Evolutionary conservation across 2,329 filamentous ascomycete genomes (phyloP), one percentile per base, ranked within the genome.

Genomic region (Calonectria fujianensis): DNA sequence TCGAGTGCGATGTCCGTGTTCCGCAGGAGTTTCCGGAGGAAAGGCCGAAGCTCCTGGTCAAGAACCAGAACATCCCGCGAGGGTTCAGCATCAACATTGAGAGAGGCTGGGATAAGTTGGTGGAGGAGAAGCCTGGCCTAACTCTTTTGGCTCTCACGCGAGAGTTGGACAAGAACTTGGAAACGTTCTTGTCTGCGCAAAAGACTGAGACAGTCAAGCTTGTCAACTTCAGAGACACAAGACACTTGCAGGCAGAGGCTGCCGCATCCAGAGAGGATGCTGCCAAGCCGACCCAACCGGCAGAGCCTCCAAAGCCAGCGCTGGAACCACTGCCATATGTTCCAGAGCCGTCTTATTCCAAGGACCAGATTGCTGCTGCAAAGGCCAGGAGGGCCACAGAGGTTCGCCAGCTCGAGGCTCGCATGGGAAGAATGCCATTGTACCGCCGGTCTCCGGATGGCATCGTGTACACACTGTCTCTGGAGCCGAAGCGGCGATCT

Each of bases 51-150:
- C 86, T 97, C 69, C 89, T 88, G 24, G 91, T 96, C 66, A 88
- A 84, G 74, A 96, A 96, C 81, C 89, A 90, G 76, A 92, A 89
- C 78, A 94, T 95, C 79, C 93, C 92, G 3, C 88, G 92, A 75
- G 93, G 92, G 1, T 96, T 94, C 82, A 90, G 93, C 80, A 90
- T 94, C 83, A 96, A 96, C 84, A 90, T 97, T 48, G 94, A 96
- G 82, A 89, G 88, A 76, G 94, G 94, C 11, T 97, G 95, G 86
- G 91, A 93, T 74, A 87, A 85, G 50, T 88, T 96, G 66, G 91
- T 91, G 0, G 84, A 89, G 51, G 89, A 90, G 54, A 87, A 89
- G 52, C 86, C 86, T 6, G 89, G 85, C 8, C 85, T 87, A 13
- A 95, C 93, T 0, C 85, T 97, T 0, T 86, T 96, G 63, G 88